phyloP scores from a whole-genome alignment of 805 yeast genomes.

The Cyberlindnera euphorbiae region DNA sequence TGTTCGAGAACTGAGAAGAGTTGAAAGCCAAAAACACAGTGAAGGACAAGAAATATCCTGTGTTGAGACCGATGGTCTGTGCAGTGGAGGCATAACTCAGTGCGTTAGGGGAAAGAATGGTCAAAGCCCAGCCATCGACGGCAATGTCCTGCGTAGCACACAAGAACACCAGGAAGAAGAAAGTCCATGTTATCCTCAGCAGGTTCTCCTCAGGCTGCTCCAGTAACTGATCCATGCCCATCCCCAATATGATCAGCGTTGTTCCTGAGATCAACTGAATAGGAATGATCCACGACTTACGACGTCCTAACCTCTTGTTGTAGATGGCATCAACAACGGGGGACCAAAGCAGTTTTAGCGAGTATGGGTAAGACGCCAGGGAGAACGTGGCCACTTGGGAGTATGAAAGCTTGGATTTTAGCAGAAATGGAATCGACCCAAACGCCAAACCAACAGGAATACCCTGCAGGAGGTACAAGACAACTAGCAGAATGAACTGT shows the following conservation, averaged over 20 bases:
- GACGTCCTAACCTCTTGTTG: conserved; percentile 61
- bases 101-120: conserved; percentile 71
- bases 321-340: conserved; percentile 92
- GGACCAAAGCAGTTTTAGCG: conserved; percentile 89
- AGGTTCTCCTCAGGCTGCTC: conserved; percentile 46
- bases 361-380: conserved; percentile 91
- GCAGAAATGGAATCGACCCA: conserved; percentile 87
- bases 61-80: conserved; percentile 90
- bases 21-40: conserved; percentile 88
- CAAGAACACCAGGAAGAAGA: conserved; percentile 73
- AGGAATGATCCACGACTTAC: conserved; percentile 94
- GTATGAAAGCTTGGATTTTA: conserved; percentile 77
- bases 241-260: conserved; percentile 63
- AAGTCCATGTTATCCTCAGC: conserved; percentile 56
- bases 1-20: conserved; percentile 89
- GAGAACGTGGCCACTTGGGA: conserved; percentile 89
- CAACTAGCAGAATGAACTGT: conserved; percentile 67
- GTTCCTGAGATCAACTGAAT: conserved; percentile 78
- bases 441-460: conserved; percentile 94
- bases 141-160: conserved; percentile 99
- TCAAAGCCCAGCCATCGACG: conserved; percentile 98
- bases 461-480: conserved; percentile 87
- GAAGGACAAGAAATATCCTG: conserved; percentile 88
- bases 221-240: conserved; percentile 45
- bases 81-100: conserved; percentile 94